phyloP scores from a whole-genome alignment of 2,329 filamentous ascomycete species.

The Penicillium sp. region DNA sequence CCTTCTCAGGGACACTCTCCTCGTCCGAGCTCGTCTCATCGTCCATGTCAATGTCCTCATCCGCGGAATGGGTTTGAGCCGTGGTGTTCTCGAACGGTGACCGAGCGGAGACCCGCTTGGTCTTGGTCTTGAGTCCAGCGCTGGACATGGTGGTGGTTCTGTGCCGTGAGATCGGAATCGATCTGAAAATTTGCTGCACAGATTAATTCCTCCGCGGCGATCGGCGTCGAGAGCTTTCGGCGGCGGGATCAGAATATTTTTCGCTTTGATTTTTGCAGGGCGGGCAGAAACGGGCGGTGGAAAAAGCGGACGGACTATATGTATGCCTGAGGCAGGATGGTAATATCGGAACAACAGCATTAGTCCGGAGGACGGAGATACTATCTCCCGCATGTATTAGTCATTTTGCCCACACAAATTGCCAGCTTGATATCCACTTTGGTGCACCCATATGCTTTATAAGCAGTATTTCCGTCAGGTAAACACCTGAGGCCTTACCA shows the following conservation, averaged over 20 bases:
- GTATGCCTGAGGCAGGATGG: conserved; percentile 15
- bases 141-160: conserved; percentile 35
- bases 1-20: conserved; percentile 65
- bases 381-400: too few relatives aligned
- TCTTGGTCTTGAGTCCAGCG: conserved; percentile 39
- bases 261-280: conserved; percentile 37
- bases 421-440: too few relatives aligned
- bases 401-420: too few relatives aligned
- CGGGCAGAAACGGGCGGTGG: conserved; percentile 41
- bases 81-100: conserved; percentile 34
- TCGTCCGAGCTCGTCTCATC: conserved; percentile 35
- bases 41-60: conserved; percentile 37
- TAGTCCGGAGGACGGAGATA: too few relatives aligned
- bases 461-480: too few relatives aligned
- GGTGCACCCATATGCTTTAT: too few relatives aligned
- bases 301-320: conserved; percentile 27
- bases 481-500: background rate
- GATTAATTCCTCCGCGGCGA: conserved; percentile 11
- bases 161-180: background rate
- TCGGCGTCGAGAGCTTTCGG: conserved; percentile 24
- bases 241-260: conserved; percentile 41
- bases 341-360: too few relatives aligned
- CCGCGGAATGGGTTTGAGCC: conserved; percentile 26
- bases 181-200: background rate
- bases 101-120: conserved; percentile 32